These are phyloP conservation scores for Penicillium desertorum DNA, from an alignment of 495 filamentous ascomycete species.

Conservation along the genomic window DNA sequence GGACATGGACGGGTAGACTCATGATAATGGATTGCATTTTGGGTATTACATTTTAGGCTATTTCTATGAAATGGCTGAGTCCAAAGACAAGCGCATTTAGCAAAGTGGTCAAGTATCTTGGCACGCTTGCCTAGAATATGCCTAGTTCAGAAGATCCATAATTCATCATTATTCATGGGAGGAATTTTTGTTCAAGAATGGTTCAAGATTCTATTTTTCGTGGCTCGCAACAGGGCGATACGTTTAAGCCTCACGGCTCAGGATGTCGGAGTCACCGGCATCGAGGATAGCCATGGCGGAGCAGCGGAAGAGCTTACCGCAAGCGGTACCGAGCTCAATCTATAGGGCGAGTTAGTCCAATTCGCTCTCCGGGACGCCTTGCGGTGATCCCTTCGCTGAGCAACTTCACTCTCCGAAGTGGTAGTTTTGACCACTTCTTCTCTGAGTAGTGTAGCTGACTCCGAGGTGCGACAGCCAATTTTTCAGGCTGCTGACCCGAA, in stretches of 20 bases:
- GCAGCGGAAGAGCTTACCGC: slow-evolving; percentile 82
- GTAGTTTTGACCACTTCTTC: slow-evolving; percentile 29
- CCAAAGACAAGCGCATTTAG: not conserved
- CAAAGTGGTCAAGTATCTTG: not conserved
- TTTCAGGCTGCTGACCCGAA: slow-evolving; percentile 9
- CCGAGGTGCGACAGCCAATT: slow-evolving; percentile 21
- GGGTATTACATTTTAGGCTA: slow-evolving; percentile 15
- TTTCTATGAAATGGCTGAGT: slow-evolving; percentile 11
- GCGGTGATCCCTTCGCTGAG: slow-evolving; percentile 45
- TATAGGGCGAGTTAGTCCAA: slow-evolving; percentile 43
- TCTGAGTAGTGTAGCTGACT: slow-evolving; percentile 35
- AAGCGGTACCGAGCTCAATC: slow-evolving; percentile 97
- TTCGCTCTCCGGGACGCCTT: slow-evolving; percentile 32
- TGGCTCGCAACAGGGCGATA: slow-evolving; percentile 9
- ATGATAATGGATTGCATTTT: slow-evolving; percentile 5
- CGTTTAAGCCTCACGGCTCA: slow-evolving; percentile 41
- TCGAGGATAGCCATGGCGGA: slow-evolving; percentile 95
- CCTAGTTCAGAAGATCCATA: slow-evolving; percentile 5
- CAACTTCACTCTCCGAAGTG: slow-evolving; percentile 63
- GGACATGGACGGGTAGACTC: not conserved
- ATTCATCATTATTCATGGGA: slow-evolving; percentile 16
- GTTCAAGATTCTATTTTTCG: slow-evolving; percentile 13
- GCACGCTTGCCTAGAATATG: not conserved
- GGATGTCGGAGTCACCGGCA: slow-evolving; percentile 97
- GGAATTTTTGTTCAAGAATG: slow-evolving; percentile 9